Evolutionary conservation across 192 early-diverging fungal genomes (phyloP).

Genomic region (Coemansia sp.): DNA sequence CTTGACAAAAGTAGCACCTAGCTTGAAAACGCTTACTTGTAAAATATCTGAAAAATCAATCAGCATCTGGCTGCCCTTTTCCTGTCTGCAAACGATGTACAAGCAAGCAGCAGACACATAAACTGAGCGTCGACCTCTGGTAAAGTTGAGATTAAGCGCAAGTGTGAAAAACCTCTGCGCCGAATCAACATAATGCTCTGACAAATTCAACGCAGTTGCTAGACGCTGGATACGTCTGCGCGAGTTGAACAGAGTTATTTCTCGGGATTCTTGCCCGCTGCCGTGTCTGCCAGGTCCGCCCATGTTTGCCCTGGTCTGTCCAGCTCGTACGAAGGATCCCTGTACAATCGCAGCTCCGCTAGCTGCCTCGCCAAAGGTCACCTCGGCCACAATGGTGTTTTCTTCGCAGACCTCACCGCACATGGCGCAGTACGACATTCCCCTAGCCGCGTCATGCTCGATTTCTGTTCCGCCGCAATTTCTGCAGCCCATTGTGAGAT

Average conservation of each 20-base stretch:
- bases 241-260: slow-evolving; percentile 70
- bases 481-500: slow-evolving; percentile 56
- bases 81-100: slow-evolving; percentile 86
- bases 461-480: slow-evolving; percentile 62
- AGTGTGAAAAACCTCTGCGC: slow-evolving; percentile 87
- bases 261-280: slow-evolving; percentile 65
- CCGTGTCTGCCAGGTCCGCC: slow-evolving; percentile 47
- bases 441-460: slow-evolving; percentile 70
- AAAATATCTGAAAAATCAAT: slow-evolving; percentile 94
- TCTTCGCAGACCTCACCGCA: slow-evolving; percentile 85
- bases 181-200: slow-evolving; percentile 73
- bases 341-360: slow-evolving; percentile 83
- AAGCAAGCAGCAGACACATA: slow-evolving; percentile 87
- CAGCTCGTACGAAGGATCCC: slow-evolving; percentile 71
- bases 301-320: slow-evolving; percentile 60
- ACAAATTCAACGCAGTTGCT: slow-evolving; percentile 71
- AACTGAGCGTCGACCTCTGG: slow-evolving; percentile 74
- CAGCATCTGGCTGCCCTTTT: slow-evolving; percentile 87
- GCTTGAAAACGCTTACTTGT: slow-evolving; percentile 80
- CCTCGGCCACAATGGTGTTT: slow-evolving; percentile 89
- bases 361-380: slow-evolving; percentile 83
- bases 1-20: slow-evolving; percentile 83
- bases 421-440: slow-evolving; percentile 69
- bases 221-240: slow-evolving; percentile 73
- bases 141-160: slow-evolving; percentile 79